phyloP scores from a whole-genome alignment of 2,329 filamentous ascomycete species.

The Alternaria consortialis region DNA sequence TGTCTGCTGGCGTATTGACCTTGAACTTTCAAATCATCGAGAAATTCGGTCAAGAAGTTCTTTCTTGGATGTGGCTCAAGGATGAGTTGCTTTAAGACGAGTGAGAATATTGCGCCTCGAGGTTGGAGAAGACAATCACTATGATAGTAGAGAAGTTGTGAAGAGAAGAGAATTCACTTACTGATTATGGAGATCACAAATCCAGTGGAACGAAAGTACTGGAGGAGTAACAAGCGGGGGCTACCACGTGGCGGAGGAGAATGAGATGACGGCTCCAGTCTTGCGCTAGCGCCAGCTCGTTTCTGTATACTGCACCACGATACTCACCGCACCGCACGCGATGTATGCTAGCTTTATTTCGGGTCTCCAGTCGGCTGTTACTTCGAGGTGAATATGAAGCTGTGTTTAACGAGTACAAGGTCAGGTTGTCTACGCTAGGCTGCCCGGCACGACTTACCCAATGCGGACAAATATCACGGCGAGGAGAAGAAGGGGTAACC shows the following conservation, averaged over 20 bases:
- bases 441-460: constrained; percentile 29
- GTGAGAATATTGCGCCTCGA: background rate
- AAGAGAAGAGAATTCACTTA: background rate
- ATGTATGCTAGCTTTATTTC: background rate
- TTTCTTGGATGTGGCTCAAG: background rate
- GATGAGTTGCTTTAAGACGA: background rate
- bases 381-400: background rate
- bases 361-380: background rate
- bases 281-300: background rate
- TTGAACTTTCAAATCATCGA: background rate
- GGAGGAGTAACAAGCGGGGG: background rate
- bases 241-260: background rate
- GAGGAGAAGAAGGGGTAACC: constrained; percentile 10
- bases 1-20: background rate
- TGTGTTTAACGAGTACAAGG: background rate
- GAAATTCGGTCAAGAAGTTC: background rate
- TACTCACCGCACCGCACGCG: background rate
- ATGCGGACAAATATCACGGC: constrained; percentile 30
- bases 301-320: background rate
- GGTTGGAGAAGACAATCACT: background rate
- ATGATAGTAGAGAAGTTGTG: background rate
- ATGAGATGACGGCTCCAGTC: background rate
- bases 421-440: constrained; percentile 24
- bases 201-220: background rate
- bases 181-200: no score